Percentiles rank a stretch among this genome's conserved stretches.
phyloP scores from a whole-genome alignment of 1,284 basidiomycete species.

The Naganishia albida region DNA sequence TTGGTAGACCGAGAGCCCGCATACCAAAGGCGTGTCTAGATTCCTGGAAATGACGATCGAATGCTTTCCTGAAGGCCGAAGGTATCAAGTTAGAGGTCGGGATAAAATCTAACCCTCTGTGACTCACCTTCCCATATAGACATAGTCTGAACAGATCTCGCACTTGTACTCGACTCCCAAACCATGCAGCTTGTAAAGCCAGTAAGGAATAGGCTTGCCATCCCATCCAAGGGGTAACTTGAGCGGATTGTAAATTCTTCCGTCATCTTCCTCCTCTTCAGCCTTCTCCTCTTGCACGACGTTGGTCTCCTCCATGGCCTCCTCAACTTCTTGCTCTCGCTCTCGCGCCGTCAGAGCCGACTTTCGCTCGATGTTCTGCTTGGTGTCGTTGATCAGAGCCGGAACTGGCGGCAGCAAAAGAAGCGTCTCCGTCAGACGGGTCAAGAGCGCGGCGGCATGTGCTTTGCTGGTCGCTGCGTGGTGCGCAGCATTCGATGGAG shows the following conservation, averaged over 20 bases:
- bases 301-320: constrained; percentile 66
- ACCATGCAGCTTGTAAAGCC: constrained; percentile 97
- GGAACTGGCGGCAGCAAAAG: constrained; percentile 64
- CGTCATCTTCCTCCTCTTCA: constrained; percentile 66
- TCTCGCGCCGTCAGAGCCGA: constrained; percentile 95
- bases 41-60: constrained; percentile 64
- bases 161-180: constrained; percentile 96
- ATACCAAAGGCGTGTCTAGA: constrained; percentile 96
- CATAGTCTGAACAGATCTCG: constrained; percentile 94
- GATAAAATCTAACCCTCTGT: constrained; percentile 50
- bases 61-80: constrained; percentile 41
- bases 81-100: constrained; percentile 2
- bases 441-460: constrained; percentile 69
- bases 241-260: constrained; percentile 94
- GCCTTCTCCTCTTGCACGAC: constrained; percentile 56
- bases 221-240: constrained; percentile 98
- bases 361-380: constrained; percentile 92
- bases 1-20: constrained; percentile 94
- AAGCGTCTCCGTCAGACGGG: constrained; percentile 69
- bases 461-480: constrained; percentile 58
- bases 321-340: constrained; percentile 90
- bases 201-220: constrained; percentile 97
- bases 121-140: constrained; percentile 82
- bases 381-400: constrained; percentile 75
- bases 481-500: constrained; percentile 26